Percentiles rank a stretch among this genome's conserved stretches.
These are phyloP conservation scores for Panus rudis DNA, from an alignment of 768 basidiomycete genomes.

Conservation along the genomic window DNA sequence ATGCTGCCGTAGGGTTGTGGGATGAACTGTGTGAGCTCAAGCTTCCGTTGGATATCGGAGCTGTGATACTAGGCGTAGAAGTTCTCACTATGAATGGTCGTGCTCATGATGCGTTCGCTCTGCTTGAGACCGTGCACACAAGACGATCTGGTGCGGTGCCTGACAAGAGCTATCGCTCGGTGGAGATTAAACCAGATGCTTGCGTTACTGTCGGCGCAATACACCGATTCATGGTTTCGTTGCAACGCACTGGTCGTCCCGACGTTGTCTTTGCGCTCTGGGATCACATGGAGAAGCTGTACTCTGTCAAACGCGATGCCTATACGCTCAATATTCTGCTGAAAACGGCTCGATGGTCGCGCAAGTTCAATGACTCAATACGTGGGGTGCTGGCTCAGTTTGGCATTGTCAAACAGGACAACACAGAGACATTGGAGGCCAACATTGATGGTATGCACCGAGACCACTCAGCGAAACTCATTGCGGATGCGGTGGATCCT, in stretches of 20 bases:
- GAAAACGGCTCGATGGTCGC: slow-evolving; percentile 48
- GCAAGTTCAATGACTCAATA: slow-evolving; percentile 44
- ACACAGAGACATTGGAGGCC: slow-evolving; percentile 5
- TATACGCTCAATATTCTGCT: slow-evolving; percentile 55
- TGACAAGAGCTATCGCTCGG: too few species aligned
- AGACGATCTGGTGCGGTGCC: too few species aligned
- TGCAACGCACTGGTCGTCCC: slow-evolving; percentile 48
- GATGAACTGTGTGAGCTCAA: slow-evolving; percentile 5
- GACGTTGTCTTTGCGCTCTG: slow-evolving; percentile 62
- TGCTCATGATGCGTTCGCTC: slow-evolving; percentile 39
- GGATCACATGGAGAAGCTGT: slow-evolving; percentile 57
- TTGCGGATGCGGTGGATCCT: slow-evolving; percentile 20
- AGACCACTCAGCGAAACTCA: slow-evolving; percentile 7
- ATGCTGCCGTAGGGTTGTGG: slow-evolving; percentile 32
- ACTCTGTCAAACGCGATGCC: slow-evolving; percentile 47
- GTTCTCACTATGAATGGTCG: slow-evolving; percentile 36
- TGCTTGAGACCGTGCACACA: slow-evolving; percentile 36
- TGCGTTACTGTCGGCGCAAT: too few species aligned
- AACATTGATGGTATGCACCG: neutral
- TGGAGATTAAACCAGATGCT: too few species aligned
- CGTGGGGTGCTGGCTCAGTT: slow-evolving; percentile 43
- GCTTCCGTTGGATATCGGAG: slow-evolving; percentile 38
- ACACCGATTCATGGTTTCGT: slow-evolving; percentile 8
- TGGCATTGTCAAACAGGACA: slow-evolving; percentile 31
- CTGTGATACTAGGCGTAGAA: slow-evolving; percentile 45